phyloP scores from a whole-genome alignment of 2,329 filamentous ascomycete species.

The Ampelomyces quisqualis region DNA sequence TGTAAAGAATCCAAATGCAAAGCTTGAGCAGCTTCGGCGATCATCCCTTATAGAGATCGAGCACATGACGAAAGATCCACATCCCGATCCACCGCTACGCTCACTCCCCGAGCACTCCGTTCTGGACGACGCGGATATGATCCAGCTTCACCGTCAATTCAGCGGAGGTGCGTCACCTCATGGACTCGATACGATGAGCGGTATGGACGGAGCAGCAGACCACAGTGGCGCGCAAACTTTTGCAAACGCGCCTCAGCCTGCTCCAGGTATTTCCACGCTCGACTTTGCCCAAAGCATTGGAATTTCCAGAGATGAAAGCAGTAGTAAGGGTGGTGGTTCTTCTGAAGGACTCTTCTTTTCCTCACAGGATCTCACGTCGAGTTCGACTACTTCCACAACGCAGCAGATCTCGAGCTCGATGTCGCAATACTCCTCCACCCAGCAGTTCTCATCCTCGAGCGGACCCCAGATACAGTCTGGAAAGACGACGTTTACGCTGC shows the following conservation, averaged over 20 bases:
- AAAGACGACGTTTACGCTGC: constrained; percentile 21
- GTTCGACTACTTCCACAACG: neutral
- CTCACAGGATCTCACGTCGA: neutral
- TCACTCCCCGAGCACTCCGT: constrained; percentile 43
- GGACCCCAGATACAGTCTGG: constrained; percentile 14
- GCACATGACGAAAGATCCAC: constrained; percentile 39
- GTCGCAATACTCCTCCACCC: constrained; percentile 2
- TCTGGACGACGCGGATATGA: constrained; percentile 6
- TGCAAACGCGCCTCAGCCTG: neutral
- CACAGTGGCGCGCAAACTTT: constrained; percentile 1
- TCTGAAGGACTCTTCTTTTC: constrained; percentile 1
- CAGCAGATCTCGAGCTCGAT: constrained; percentile 6
- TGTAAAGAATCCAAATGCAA: constrained; percentile 48
- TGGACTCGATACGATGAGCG: neutral
- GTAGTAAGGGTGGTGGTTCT: neutral
- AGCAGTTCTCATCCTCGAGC: neutral
- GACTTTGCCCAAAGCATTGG: constrained; percentile 3
- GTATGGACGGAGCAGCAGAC: neutral
- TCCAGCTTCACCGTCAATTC: neutral
- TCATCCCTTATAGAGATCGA: constrained; percentile 48
- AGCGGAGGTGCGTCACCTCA: constrained; percentile 3
- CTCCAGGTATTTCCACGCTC: neutral
- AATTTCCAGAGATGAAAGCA: neutral
- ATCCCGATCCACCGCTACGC: constrained; percentile 35
- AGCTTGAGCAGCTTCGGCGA: constrained; percentile 51